Evolutionary conservation across 169 alveolate species (phyloP).

Genomic region (Plasmodium relictum): DNA sequence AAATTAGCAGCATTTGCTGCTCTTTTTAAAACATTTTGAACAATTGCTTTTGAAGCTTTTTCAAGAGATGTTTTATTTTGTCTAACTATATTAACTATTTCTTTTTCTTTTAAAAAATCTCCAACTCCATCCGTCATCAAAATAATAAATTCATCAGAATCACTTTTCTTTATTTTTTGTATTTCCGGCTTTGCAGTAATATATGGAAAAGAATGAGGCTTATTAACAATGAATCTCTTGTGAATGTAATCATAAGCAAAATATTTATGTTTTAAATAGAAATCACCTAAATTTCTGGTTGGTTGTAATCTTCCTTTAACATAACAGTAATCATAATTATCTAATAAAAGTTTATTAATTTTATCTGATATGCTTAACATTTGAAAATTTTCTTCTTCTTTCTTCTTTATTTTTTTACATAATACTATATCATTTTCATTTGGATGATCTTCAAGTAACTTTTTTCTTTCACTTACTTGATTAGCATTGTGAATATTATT

Average conservation of each 20-base stretch:
- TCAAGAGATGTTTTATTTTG: constrained; percentile 9
- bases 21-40: constrained; percentile 30
- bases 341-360: background rate
- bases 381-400: constrained; percentile 4
- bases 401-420: constrained; percentile 9
- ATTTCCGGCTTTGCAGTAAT: constrained; percentile 79
- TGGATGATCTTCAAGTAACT: constrained; percentile 80
- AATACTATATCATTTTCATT: constrained; percentile 80
- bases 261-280: constrained; percentile 71
- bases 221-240: constrained; percentile 19
- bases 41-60: constrained; percentile 25
- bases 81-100: constrained; percentile 45
- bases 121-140: constrained; percentile 84
- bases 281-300: constrained; percentile 85
- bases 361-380: background rate
- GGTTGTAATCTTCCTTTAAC: constrained; percentile 87
- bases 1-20: constrained; percentile 13
- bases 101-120: constrained; percentile 77
- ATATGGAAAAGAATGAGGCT: constrained; percentile 81
- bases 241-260: constrained; percentile 61
- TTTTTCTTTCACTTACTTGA: constrained; percentile 75
- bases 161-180: constrained; percentile 14
- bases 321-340: constrained; percentile 40
- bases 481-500: constrained; percentile 80
- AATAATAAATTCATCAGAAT: constrained; percentile 78